phyloP scores from a whole-genome alignment of 164 flowering plant species.

The Stephania cephalantha region DNA sequence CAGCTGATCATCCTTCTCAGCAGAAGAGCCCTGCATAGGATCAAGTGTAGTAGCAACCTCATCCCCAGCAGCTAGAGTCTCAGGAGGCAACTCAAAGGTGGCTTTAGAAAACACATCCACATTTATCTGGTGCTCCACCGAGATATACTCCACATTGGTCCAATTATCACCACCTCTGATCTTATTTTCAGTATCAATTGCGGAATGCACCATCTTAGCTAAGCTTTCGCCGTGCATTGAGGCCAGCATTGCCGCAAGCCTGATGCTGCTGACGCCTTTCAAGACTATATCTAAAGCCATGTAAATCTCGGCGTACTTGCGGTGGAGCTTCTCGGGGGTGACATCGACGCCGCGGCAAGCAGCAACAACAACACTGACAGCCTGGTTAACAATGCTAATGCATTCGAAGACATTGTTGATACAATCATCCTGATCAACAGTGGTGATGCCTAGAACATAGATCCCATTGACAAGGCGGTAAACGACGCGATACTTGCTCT shows the following conservation, averaged over 20 bases:
- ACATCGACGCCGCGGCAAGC: slow-evolving; percentile 98
- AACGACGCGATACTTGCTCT: slow-evolving; percentile 78
- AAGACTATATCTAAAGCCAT: slow-evolving; percentile 89
- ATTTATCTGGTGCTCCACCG: slow-evolving; percentile 51
- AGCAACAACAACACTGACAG: slow-evolving; percentile 76
- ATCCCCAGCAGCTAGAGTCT: slow-evolving; percentile 82
- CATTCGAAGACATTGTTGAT: slow-evolving; percentile 85
- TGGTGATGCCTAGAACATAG: slow-evolving; percentile 82
- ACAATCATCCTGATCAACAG: slow-evolving; percentile 47
- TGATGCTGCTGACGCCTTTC: slow-evolving; percentile 70
- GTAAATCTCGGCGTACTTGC: slow-evolving; percentile 81
- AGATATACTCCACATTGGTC: slow-evolving; percentile 41
- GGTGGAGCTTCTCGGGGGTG: slow-evolving; percentile 78
- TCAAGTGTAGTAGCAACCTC: slow-evolving; percentile 52
- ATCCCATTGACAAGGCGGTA: slow-evolving; percentile 84
- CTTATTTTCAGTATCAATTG: slow-evolving; percentile 67
- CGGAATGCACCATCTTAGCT: slow-evolving; percentile 91
- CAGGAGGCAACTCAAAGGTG: slow-evolving; percentile 68
- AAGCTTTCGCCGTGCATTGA: slow-evolving; percentile 88
- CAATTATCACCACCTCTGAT: slow-evolving; percentile 82
- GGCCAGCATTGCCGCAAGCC: slow-evolving; percentile 74
- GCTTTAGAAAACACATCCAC: slow-evolving; percentile 57
- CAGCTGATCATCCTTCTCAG: slow-evolving; percentile 27
- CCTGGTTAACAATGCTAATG: slow-evolving; percentile 83
- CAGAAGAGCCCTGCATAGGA: slow-evolving; percentile 22